phyloP scores from a whole-genome alignment of 139 green algal species.

The Volvox reticuliferus region DNA sequence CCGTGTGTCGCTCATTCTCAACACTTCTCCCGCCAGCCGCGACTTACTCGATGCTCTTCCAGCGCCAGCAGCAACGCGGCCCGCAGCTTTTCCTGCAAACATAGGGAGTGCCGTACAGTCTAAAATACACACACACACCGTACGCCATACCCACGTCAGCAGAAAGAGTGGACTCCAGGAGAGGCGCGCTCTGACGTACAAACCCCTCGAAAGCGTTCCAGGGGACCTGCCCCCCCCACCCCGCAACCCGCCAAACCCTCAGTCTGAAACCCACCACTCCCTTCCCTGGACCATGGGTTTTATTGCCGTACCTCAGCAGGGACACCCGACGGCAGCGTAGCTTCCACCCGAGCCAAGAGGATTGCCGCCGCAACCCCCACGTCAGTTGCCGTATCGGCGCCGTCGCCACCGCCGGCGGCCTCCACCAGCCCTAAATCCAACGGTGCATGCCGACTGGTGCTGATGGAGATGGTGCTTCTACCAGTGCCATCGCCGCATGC shows the following conservation, averaged over 20 bases:
- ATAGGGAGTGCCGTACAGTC: too few relatives aligned
- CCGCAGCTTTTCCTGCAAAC: conserved; percentile 44
- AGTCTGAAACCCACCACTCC: background rate
- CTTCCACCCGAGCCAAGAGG: conserved; percentile 55
- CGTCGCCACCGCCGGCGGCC: background rate
- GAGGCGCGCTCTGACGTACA: too few relatives aligned
- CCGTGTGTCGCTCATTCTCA: too few relatives aligned
- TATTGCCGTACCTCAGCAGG: background rate
- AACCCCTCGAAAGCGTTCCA: too few relatives aligned
- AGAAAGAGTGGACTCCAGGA: too few relatives aligned
- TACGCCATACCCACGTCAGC: too few relatives aligned
- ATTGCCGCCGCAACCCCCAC: conserved; percentile 48
- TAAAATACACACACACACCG: too few relatives aligned
- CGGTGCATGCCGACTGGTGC: background rate
- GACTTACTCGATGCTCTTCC: conserved; percentile 60
- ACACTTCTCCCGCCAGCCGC: too few relatives aligned
- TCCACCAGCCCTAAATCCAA: background rate
- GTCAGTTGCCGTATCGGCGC: background rate
- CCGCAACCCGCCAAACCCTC: background rate
- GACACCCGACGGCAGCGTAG: background rate
- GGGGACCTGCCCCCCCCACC: background rate
- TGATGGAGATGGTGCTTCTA: background rate
- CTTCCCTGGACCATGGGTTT: too few relatives aligned
- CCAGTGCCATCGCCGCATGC: background rate
- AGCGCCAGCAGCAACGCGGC: conserved; percentile 51